Evolutionary conservation across 148 eudicot species (phyloP).

Genomic region (Chenopodium formosanum): DNA sequence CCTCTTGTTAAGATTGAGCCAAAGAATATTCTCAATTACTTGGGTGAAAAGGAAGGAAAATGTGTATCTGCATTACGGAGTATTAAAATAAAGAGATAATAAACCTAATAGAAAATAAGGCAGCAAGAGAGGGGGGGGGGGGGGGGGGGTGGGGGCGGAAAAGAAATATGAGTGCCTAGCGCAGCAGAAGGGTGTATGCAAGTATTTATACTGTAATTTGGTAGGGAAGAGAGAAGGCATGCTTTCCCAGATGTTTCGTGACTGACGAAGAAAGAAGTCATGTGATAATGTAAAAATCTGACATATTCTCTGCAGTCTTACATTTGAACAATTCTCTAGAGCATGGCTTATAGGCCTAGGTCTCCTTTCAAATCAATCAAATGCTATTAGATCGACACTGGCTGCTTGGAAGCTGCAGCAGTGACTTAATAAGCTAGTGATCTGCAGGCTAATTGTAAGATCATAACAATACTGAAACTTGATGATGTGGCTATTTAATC

Average conservation of each 20-base stretch:
- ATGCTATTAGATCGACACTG: background rate
- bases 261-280: background rate
- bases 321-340: background rate
- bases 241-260: background rate
- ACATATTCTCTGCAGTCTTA: background rate
- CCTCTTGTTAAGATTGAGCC: background rate
- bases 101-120: no score
- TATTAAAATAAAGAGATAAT: no score
- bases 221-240: background rate
- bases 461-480: background rate
- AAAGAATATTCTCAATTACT: background rate
- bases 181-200: background rate
- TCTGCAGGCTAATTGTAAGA: background rate
- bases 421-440: constrained; percentile 6
- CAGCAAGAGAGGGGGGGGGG: no score
- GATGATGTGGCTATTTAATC: background rate
- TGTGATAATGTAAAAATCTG: background rate
- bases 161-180: no score
- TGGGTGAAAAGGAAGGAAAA: background rate
- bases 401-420: background rate
- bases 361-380: background rate
- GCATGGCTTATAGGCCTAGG: background rate
- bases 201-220: background rate
- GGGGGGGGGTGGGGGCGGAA: no score
- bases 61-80: background rate